A percentile compares a stretch with the other conserved stretches of the same genome.
phyloP scores from a whole-genome alignment of 2,329 filamentous ascomycete species.

The Hymenoscyphus fraxineus region DNA sequence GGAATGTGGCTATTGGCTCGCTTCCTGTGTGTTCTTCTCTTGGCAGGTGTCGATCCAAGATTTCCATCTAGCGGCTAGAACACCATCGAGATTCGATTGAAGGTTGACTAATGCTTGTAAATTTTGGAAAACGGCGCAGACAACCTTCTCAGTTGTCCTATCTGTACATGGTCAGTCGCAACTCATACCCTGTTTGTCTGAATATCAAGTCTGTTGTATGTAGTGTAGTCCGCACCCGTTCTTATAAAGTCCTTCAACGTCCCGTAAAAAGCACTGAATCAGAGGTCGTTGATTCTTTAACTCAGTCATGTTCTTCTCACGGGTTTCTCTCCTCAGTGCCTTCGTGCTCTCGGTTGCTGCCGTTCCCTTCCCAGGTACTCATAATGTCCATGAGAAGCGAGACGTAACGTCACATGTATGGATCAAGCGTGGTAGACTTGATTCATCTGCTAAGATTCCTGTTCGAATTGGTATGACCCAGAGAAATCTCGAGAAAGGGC shows the following conservation, averaged over 20 bases:
- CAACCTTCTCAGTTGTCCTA: background rate
- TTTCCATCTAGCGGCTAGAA: background rate
- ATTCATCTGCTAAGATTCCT: slow-evolving; percentile 15
- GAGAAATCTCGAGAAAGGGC: slow-evolving; percentile 43
- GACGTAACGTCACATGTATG: slow-evolving; percentile 17
- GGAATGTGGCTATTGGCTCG: background rate
- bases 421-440: slow-evolving; percentile 21
- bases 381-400: slow-evolving; percentile 27
- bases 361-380: slow-evolving; percentile 14
- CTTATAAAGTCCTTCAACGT: slow-evolving; percentile 2
- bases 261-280: background rate
- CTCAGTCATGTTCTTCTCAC: slow-evolving; percentile 20
- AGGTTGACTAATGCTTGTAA: background rate
- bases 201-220: background rate
- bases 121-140: background rate
- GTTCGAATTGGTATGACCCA: slow-evolving; percentile 42
- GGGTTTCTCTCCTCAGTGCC: slow-evolving; percentile 14
- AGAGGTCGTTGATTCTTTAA: background rate
- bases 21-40: background rate
- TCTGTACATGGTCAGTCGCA: background rate
- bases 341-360: slow-evolving; percentile 17
- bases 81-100: background rate
- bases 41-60: background rate
- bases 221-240: background rate
- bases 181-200: background rate